A percentile compares a stretch with the other conserved stretches of the same genome.
Evolutionary conservation across 495 filamentous ascomycete genomes (phyloP).

Genomic region (Penicillium nucicola): DNA sequence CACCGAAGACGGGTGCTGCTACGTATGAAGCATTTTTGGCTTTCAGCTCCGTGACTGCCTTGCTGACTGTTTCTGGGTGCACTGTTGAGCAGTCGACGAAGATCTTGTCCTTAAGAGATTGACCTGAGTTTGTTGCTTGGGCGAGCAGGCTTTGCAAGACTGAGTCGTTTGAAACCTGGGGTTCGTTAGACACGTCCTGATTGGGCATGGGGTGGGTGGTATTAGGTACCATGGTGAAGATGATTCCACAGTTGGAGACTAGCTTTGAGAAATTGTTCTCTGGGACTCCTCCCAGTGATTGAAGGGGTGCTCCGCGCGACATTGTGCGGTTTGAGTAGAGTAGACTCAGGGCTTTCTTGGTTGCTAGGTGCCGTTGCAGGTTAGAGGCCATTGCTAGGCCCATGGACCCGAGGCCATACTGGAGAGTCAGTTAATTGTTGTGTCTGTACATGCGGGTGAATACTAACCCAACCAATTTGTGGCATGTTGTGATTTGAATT

Average conservation of each 20-base stretch:
- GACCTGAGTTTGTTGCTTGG: slow-evolving; percentile 26
- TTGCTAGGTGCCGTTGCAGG: slow-evolving; percentile 41
- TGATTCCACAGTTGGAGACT: slow-evolving; percentile 37
- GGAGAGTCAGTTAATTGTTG: slow-evolving; percentile 4
- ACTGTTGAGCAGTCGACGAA: slow-evolving; percentile 51
- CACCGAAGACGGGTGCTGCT: slow-evolving; percentile 45
- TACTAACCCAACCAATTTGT: slow-evolving; percentile 41
- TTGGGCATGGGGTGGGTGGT: neutral
- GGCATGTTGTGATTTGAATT: slow-evolving; percentile 21
- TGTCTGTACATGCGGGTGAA: neutral
- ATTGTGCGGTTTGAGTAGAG: slow-evolving; percentile 46
- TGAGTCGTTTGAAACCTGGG: slow-evolving; percentile 40
- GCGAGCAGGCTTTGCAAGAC: slow-evolving; percentile 37
- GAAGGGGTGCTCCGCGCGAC: slow-evolving; percentile 35
- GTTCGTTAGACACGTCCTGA: neutral
- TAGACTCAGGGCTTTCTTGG: slow-evolving; percentile 33
- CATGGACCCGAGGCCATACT: slow-evolving; percentile 50
- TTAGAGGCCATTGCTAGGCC: slow-evolving; percentile 50
- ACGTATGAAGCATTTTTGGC: slow-evolving; percentile 36
- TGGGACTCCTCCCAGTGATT: slow-evolving; percentile 31
- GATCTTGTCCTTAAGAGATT: slow-evolving; percentile 42
- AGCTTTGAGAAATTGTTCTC: slow-evolving; percentile 35
- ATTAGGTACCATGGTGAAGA: slow-evolving; percentile 43
- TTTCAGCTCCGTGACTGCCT: slow-evolving; percentile 32
- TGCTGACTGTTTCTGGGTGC: slow-evolving; percentile 37